A percentile compares a stretch with the other conserved stretches of the same genome.
These are phyloP conservation scores for Lizanozyma gosingica DNA, from an alignment of 1,139 yeast species.

Conservation along the genomic window DNA sequence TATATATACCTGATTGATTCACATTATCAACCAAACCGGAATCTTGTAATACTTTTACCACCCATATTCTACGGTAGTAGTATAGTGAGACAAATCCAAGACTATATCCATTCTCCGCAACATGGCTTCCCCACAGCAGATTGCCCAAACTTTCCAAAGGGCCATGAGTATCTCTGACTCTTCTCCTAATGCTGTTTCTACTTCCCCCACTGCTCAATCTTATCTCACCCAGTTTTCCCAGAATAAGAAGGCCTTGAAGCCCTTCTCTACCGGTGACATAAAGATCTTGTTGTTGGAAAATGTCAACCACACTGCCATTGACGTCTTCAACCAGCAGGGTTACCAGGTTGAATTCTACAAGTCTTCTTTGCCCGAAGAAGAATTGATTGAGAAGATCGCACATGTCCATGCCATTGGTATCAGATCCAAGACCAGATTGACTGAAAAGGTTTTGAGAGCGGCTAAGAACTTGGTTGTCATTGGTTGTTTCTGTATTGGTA, in stretches of 20 bases:
- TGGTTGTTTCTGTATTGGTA: conserved; percentile 99
- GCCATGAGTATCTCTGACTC: conserved; percentile 43
- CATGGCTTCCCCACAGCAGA: conserved; percentile 68
- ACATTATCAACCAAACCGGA: too few relatives aligned
- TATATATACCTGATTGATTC: too few relatives aligned
- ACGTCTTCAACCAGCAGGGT: conserved; percentile 80
- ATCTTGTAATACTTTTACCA: too few relatives aligned
- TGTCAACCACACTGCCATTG: conserved; percentile 86
- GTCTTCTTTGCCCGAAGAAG: conserved; percentile 84
- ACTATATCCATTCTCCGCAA: too few relatives aligned
- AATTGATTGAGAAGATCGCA: conserved; percentile 85
- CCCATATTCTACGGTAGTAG: too few relatives aligned
- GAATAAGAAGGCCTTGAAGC: conserved; percentile 58
- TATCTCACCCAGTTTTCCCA: conserved; percentile 12
- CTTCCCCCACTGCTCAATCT: conserved; percentile 52
- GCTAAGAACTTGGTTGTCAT: conserved; percentile 85
- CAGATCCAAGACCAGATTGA: conserved; percentile 90
- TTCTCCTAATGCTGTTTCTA: conserved; percentile 65
- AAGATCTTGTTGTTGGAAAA: conserved; percentile 86
- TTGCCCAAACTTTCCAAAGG: conserved; percentile 49
- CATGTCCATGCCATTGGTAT: conserved; percentile 97
- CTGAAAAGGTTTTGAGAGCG: conserved; percentile 66
- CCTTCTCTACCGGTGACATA: conserved; percentile 86
- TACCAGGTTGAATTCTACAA: conserved; percentile 95
- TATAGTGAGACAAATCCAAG: too few relatives aligned